Evolutionary conservation across 768 basidiomycete species (phyloP).

Genomic region (Pleurotus sapidus): DNA sequence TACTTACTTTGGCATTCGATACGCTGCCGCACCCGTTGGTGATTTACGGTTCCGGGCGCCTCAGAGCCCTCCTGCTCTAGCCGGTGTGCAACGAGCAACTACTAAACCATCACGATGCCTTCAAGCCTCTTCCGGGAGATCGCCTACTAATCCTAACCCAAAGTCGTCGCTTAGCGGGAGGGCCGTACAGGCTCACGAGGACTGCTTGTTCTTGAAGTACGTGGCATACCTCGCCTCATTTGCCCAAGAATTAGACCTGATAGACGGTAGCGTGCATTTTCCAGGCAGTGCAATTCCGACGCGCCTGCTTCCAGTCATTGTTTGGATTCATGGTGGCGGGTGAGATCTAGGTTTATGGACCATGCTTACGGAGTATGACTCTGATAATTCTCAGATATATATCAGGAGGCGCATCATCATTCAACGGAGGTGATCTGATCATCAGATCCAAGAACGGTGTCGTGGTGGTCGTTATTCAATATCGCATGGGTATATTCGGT

Average conservation of each 20-base stretch:
- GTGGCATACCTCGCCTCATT: neutral
- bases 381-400: neutral
- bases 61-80: conserved; percentile 6
- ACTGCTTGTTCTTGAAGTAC: conserved; percentile 30
- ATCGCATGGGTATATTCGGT: conserved; percentile 2
- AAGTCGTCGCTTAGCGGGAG: neutral
- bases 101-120: conserved; percentile 5
- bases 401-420: neutral
- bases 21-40: conserved; percentile 32
- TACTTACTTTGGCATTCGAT: conserved; percentile 28
- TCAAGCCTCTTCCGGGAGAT: neutral
- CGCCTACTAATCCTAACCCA: conserved; percentile 7
- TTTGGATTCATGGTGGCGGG: conserved; percentile 11
- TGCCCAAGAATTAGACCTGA: too few relatives aligned
- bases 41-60: conserved; percentile 18
- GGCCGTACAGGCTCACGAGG: conserved; percentile 16
- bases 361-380: too few relatives aligned
- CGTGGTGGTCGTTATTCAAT: neutral
- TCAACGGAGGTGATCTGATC: neutral
- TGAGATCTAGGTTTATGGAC: neutral
- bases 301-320: conserved; percentile 16
- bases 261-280: conserved; percentile 24
- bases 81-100: conserved; percentile 4
- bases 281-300: conserved; percentile 24
- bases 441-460: neutral